Evolutionary conservation across 1,284 basidiomycete genomes (phyloP).

Genomic region (Leccinum proliferum): DNA sequence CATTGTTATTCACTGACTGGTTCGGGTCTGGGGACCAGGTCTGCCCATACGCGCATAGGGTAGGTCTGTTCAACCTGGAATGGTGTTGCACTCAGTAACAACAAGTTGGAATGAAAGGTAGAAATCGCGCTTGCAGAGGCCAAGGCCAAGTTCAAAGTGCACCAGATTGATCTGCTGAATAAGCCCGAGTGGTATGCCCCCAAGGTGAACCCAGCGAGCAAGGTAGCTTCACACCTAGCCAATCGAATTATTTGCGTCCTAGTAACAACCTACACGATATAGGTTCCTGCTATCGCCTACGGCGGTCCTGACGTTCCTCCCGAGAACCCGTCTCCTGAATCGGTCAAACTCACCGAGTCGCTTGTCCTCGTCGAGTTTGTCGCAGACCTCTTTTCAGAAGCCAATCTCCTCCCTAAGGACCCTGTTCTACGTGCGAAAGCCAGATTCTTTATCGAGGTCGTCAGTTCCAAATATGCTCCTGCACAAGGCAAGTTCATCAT

Average conservation of each 20-base stretch:
- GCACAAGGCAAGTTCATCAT: constrained; percentile 31
- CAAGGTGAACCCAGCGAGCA: constrained; percentile 57
- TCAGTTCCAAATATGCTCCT: constrained; percentile 38
- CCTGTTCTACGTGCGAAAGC: constrained; percentile 38
- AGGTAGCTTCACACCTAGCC: constrained; percentile 32
- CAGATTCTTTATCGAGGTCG: constrained; percentile 38
- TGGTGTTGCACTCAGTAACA: neutral
- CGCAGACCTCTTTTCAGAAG: constrained; percentile 38
- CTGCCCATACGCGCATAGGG: constrained; percentile 15
- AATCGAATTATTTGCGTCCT: neutral
- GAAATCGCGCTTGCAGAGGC: constrained; percentile 56
- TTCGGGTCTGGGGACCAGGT: neutral
- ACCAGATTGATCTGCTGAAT: constrained; percentile 52
- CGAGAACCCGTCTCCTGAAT: constrained; percentile 38
- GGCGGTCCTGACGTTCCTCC: constrained; percentile 37
- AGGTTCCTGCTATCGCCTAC: constrained; percentile 44
- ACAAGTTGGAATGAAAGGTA: constrained; percentile 29
- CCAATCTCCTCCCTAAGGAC: constrained; percentile 36
- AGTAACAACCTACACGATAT: neutral
- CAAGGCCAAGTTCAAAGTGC: constrained; percentile 42
- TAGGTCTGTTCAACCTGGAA: neutral
- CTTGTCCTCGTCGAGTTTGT: constrained; percentile 43
- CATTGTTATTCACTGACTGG: neutral
- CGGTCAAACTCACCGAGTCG: constrained; percentile 41
- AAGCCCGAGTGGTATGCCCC: constrained; percentile 63